Conservation (phyloP, 2,329 filamentous ascomycete genomes). For the Cercospora sp. region DNA sequence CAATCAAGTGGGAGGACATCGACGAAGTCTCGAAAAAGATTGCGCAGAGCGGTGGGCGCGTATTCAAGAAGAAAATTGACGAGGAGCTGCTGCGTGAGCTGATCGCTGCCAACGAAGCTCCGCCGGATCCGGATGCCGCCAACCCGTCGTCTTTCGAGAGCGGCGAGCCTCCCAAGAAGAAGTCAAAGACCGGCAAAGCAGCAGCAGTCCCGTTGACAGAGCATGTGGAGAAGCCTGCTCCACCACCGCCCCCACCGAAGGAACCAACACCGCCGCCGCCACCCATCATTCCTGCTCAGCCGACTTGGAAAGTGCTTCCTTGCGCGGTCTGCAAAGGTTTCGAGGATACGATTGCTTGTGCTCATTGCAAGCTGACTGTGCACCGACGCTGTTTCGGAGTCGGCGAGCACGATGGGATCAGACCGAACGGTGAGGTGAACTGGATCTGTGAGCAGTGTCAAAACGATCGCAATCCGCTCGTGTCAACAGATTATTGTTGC, state of each 20-base stretch:
- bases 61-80: slow-evolving; percentile 85
- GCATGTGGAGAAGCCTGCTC: slow-evolving; percentile 53
- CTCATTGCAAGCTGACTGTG: slow-evolving; percentile 86
- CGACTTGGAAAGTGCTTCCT: slow-evolving; percentile 74
- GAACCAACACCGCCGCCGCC: slow-evolving; percentile 59
- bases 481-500: slow-evolving; percentile 94
- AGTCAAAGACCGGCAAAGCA: slow-evolving; percentile 51
- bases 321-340: slow-evolving; percentile 81
- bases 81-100: slow-evolving; percentile 86
- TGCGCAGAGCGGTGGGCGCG: slow-evolving; percentile 74
- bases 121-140: slow-evolving; percentile 28
- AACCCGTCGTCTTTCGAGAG: slow-evolving; percentile 31
- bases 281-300: slow-evolving; percentile 70
- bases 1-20: slow-evolving; percentile 90
- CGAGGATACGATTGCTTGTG: slow-evolving; percentile 73
- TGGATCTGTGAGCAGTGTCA: slow-evolving; percentile 96
- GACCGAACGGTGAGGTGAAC: slow-evolving; percentile 54
- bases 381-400: slow-evolving; percentile 94
- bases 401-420: slow-evolving; percentile 60
- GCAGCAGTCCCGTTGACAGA: slow-evolving; percentile 52
- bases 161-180: slow-evolving; percentile 61
- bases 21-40: slow-evolving; percentile 91
- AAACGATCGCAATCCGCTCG: slow-evolving; percentile 87
- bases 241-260: slow-evolving; percentile 57
- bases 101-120: slow-evolving; percentile 60